Conservation (phyloP, 257 asterid species). For the Gentiana straminea region DNA sequence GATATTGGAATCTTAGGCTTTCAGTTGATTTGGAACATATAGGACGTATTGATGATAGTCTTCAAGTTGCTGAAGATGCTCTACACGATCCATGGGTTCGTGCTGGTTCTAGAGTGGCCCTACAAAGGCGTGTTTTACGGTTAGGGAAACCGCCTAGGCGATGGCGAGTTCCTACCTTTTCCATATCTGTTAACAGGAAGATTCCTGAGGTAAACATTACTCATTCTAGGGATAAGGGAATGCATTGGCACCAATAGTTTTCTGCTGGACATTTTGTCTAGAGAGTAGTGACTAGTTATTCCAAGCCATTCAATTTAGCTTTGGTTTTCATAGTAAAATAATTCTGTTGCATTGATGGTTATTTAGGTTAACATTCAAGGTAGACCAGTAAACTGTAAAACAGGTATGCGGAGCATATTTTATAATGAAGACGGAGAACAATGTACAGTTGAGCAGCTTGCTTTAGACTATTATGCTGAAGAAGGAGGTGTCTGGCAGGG, state of each 20-base stretch:
- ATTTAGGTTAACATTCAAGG: slow-evolving; percentile 72
- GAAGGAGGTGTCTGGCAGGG: slow-evolving; percentile 94
- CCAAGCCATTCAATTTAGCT: not conserved
- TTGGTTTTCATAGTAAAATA: not conserved
- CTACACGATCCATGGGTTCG: slow-evolving; percentile 86
- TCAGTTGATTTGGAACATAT: slow-evolving; percentile 86
- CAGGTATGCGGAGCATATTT: slow-evolving; percentile 68
- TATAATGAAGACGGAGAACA: slow-evolving; percentile 80
- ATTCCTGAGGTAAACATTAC: slow-evolving; percentile 52
- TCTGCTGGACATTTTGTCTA: no score
- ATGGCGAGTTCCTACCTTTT: slow-evolving; percentile 74
- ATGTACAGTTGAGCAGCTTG: slow-evolving; percentile 90
- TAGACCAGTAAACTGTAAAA: slow-evolving; percentile 61
- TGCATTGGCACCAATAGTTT: no score
- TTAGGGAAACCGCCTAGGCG: slow-evolving; percentile 98
- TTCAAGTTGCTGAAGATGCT: slow-evolving; percentile 75
- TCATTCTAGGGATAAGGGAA: not conserved
- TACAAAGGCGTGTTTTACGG: slow-evolving; percentile 71
- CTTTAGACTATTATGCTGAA: slow-evolving; percentile 80
- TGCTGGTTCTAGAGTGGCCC: slow-evolving; percentile 79
- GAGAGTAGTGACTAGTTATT: no score
- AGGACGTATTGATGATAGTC: slow-evolving; percentile 68
- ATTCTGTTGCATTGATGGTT: slow-evolving; percentile 1
- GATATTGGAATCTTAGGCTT: slow-evolving; percentile 85
- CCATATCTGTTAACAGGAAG: slow-evolving; percentile 52